Conservation (phyloP, 768 basidiomycete species). For the Leccinum rimulosum region DNA sequence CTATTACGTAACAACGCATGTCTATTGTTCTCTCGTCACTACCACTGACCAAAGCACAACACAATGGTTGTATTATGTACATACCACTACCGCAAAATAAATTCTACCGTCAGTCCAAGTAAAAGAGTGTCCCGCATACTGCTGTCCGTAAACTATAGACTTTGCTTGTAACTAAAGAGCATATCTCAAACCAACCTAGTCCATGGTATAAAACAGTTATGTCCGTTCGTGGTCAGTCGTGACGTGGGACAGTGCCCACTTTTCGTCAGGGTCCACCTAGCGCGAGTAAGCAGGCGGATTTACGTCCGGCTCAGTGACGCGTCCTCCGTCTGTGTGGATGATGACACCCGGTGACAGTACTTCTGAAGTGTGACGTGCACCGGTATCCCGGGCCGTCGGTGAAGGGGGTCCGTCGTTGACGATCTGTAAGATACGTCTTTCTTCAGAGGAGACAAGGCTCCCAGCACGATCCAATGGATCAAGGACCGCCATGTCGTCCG, state of each 20-base stretch:
- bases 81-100: background rate
- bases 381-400: conserved; percentile 11
- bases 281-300: conserved; percentile 28
- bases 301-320: background rate
- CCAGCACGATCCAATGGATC: conserved; percentile 21
- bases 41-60: background rate
- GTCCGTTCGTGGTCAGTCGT: conserved; percentile 15
- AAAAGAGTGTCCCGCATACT: conserved; percentile 7
- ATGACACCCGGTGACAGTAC: conserved; percentile 13
- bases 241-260: background rate
- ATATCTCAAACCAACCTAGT: conserved; percentile 10
- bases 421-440: conserved; percentile 29
- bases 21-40: conserved; percentile 26
- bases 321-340: conserved; percentile 30
- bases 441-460: conserved; percentile 18
- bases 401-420: conserved; percentile 24
- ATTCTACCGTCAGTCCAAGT: background rate
- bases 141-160: conserved; percentile 19
- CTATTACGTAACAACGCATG: conserved; percentile 18
- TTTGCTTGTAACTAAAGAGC: background rate
- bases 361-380: background rate
- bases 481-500: conserved; percentile 17
- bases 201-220: conserved; percentile 4
- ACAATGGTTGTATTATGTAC: conserved; percentile 2
- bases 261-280: conserved; percentile 5